These are phyloP conservation scores for Jaapia argillacea DNA, from an alignment of 768 basidiomycete species.

Conservation along the genomic window DNA sequence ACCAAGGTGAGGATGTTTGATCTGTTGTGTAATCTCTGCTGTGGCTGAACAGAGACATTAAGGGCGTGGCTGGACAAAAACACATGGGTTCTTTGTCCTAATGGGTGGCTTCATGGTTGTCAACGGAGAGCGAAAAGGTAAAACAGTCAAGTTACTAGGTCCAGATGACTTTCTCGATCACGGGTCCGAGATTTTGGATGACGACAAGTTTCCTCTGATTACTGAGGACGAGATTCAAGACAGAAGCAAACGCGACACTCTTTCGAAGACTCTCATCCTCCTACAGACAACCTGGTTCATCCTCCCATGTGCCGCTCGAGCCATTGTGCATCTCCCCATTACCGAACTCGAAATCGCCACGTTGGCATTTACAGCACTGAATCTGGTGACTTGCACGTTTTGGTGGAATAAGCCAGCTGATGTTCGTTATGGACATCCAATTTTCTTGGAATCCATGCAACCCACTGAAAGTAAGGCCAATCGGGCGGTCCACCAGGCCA, in stretches of 20 bases:
- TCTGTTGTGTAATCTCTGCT: not conserved
- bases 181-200: too few relatives aligned
- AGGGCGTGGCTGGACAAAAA: conserved; percentile 1
- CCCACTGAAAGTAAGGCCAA: too few relatives aligned
- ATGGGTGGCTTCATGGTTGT: conserved; percentile 3
- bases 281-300: conserved; percentile 22
- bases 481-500: too few relatives aligned
- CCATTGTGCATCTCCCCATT: conserved; percentile 12
- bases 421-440: too few relatives aligned
- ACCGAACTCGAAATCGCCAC: conserved; percentile 23
- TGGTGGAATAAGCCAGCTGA: conserved; percentile 5
- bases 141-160: too few relatives aligned
- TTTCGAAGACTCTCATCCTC: conserved; percentile 4
- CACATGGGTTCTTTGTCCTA: conserved; percentile 3
- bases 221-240: conserved; percentile 2
- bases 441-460: too few relatives aligned
- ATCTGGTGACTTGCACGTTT: conserved; percentile 3
- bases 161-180: too few relatives aligned
- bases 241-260: not conserved
- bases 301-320: conserved; percentile 17
- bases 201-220: not conserved
- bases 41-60: not conserved
- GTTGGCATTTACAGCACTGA: conserved; percentile 11
- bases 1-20: not conserved
- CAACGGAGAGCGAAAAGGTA: too few relatives aligned